Evolutionary conservation across 2,329 filamentous ascomycete genomes (phyloP), one percentile per base, ranked within the genome.

Genomic region (Conoideocrella luteorostrata): DNA sequence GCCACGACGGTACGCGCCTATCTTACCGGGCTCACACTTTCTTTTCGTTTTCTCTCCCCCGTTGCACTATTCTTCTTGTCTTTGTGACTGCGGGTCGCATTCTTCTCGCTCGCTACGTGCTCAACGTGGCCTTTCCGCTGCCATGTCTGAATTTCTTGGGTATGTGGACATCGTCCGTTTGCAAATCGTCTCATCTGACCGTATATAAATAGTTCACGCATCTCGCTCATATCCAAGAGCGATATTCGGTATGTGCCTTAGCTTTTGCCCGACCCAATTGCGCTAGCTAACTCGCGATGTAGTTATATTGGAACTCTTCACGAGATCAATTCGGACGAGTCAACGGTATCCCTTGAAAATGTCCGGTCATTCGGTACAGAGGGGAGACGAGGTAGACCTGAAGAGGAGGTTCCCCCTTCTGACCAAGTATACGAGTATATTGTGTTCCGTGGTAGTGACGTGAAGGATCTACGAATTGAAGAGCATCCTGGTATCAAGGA

Each of bases 401-500:
- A 84, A 15, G 86, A 94, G 51, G 90, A 95, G 68, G 86, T 95
- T 46, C 70, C 85, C 29, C 78, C 88, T 4, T 91, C 88, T 26
- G 84, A 93, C 49, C 87, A 87, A 62, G 78, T 95, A 59, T 98
- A 96, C 72, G 93, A 97, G 64, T 97, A 96, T 71, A 97, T 98
- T 60, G 89, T 98, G 52, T 98, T 98, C 68, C 85, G 91, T 48
- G 93, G 93, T 56, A 96, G 88, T 65, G 93, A 98, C 72, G 93
- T 98, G 61, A 98, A 98, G 70, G 93, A 98, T 65, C 76, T 98
- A 58, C 86, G 88, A 57, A 91, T 98, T 59, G 90, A 95, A 59
- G 86, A 95, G 56, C 78, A 83, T 36, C 80, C 86, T 32, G 78
- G 81, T 55, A 79, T 80, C 56, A 82, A 87, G 64, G 81, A 89